These are phyloP conservation scores for Crithidia bombi DNA, from an alignment of 208 protist species.

Conservation along the genomic window DNA sequence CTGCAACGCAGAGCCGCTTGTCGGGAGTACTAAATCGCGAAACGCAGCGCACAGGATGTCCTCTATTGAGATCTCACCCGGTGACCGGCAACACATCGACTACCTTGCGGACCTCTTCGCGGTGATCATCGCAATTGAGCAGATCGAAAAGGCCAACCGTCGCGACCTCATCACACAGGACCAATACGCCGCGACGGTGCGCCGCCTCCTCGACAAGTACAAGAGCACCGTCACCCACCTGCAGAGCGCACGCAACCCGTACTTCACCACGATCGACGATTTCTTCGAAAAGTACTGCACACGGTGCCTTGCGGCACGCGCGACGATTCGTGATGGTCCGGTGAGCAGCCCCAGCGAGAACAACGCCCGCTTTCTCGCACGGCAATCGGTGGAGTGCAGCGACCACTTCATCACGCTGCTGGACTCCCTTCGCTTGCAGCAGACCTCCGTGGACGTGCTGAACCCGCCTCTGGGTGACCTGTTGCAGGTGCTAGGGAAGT, in stretches of 20 bases:
- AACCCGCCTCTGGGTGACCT: slow-evolving; percentile 92
- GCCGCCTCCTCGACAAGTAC: slow-evolving; percentile 95
- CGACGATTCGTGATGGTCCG: slow-evolving; percentile 67
- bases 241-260: slow-evolving; percentile 64
- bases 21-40: too few relatives aligned
- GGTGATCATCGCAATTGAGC: slow-evolving; percentile 93
- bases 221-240: slow-evolving; percentile 87
- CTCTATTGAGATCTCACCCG: slow-evolving; percentile 49
- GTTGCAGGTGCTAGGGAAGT: slow-evolving; percentile 58
- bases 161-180: slow-evolving; percentile 90
- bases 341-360: slow-evolving; percentile 46
- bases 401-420: slow-evolving; percentile 95
- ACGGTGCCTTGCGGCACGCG: slow-evolving; percentile 62
- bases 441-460: slow-evolving; percentile 91
- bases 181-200: slow-evolving; percentile 85
- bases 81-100: slow-evolving; percentile 89
- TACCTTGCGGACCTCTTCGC: slow-evolving; percentile 96
- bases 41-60: slow-evolving; percentile 14
- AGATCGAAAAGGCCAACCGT: slow-evolving; percentile 94
- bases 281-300: slow-evolving; percentile 93
- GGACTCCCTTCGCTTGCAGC: slow-evolving; percentile 90
- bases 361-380: slow-evolving; percentile 53
- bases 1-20: too few relatives aligned
- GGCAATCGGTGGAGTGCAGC: slow-evolving; percentile 84
- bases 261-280: slow-evolving; percentile 85